These are phyloP conservation scores for Rubus parviflorus DNA, from an alignment of 306 rosid species.

Conservation along the genomic window DNA sequence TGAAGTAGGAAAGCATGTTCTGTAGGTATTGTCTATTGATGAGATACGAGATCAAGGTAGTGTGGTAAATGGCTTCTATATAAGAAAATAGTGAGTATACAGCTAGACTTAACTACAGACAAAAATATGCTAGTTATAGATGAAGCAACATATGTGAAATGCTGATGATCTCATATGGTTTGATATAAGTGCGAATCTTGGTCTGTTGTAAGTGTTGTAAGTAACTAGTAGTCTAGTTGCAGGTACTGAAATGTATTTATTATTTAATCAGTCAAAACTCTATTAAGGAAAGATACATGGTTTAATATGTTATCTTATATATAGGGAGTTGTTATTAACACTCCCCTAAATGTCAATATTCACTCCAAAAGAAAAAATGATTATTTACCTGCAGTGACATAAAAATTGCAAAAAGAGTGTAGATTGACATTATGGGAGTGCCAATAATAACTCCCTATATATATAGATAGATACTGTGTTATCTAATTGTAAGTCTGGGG, in stretches of 20 bases:
- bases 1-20: background rate
- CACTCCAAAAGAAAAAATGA: too few relatives aligned
- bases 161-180: background rate
- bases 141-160: constrained; percentile 6
- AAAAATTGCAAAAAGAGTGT: background rate
- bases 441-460: background rate
- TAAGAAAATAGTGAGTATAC: background rate
- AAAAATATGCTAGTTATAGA: constrained; percentile 3
- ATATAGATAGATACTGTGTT: background rate
- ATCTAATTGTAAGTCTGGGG: background rate
- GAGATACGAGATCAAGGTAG: background rate
- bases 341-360: too few relatives aligned
- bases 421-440: background rate
- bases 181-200: background rate
- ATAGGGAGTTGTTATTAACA: too few relatives aligned
- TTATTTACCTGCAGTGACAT: background rate
- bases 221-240: too few relatives aligned
- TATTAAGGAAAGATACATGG: too few relatives aligned
- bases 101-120: background rate
- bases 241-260: too few relatives aligned
- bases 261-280: too few relatives aligned
- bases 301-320: too few relatives aligned
- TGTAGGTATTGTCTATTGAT: background rate
- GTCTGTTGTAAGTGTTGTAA: too few relatives aligned
- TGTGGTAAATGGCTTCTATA: background rate